Evolutionary conservation across 1,139 yeast species (phyloP).

Genomic region (Candida sanyaensis): DNA sequence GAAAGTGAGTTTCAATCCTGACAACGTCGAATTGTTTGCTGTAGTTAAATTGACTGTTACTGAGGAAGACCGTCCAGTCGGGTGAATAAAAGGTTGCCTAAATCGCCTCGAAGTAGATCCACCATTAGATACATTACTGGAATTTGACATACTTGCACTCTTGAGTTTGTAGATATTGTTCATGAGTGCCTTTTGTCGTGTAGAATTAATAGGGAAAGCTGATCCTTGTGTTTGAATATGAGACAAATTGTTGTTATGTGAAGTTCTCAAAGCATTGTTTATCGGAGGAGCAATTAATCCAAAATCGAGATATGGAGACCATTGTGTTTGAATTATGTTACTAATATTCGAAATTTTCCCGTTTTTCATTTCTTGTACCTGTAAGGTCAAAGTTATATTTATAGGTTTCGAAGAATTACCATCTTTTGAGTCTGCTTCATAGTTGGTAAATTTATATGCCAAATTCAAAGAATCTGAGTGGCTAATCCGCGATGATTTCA

Average conservation of each 20-base stretch:
- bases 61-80: constrained; percentile 35
- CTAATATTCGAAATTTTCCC: constrained; percentile 21
- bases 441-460: constrained; percentile 45
- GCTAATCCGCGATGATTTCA: constrained; percentile 27
- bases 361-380: constrained; percentile 21
- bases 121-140: constrained; percentile 5
- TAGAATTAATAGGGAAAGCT: constrained; percentile 10
- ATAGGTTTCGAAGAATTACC: constrained; percentile 33
- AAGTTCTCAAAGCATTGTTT: constrained; percentile 36
- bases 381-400: constrained; percentile 32
- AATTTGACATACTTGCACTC: constrained; percentile 15
- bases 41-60: constrained; percentile 46
- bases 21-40: constrained; percentile 31
- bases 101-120: constrained; percentile 9
- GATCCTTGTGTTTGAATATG: constrained; percentile 24
- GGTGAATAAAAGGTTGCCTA: constrained; percentile 17
- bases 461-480: constrained; percentile 37
- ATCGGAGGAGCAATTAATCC: constrained; percentile 50
- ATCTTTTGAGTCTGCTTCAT: constrained; percentile 20
- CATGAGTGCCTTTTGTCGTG: constrained; percentile 22
- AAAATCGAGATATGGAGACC: constrained; percentile 66
- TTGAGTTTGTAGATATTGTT: constrained; percentile 19
- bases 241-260: constrained; percentile 20
- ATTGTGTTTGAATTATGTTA: constrained; percentile 48
- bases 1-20: constrained; percentile 61